Base-by-base conservation (phyloP, 805 yeast species). In the Lipomyces orientalis region DNA sequence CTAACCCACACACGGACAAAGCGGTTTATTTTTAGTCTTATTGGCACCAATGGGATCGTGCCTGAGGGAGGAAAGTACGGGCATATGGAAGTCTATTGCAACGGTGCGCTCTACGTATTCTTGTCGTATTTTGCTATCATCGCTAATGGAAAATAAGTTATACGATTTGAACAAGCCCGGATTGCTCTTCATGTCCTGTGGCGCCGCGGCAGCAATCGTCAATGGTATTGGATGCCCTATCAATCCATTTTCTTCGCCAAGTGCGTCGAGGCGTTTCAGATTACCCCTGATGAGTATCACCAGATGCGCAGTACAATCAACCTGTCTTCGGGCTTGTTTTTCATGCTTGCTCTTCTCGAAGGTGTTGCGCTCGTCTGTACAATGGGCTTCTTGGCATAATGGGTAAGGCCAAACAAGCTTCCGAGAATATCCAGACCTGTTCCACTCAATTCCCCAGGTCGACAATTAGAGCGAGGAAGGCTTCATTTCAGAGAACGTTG, bases 321-420 rank as follows among this genome's bases (percentile, higher is more conserved):
- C 68, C 52, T 68, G 14, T 71, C 46, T 58, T 57, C 74, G 12
- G 74, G 74, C 6, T 55, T 71, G 57, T 71, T 71, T 34, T 71
- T 71, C 64, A 65, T 68, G 66, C 66, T 71, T 14, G 74, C 67
- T 7, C 52, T 64, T 16, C 39, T 68, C 31, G 73, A 71, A 31
- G 64, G 66, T n/a, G 56, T 37, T 25, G 59, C 67, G 46, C 61
- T 25, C 46, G 58, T 65, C 35, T 51, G 62, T 29, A 59, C 61
- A 34, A 62, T 61, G 25, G 71, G 71, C 2, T 56, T 67, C 33
- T 56, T 71, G 9, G 67, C 68, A 46, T 57, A 60, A 78, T 81
- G 78, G 81, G 83, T 43, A 81, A 81, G 67, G 83, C 83, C n/a
- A 75, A 71, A 25, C 73, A 73, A 9, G 81, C 82, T 4, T 77